Conservation (phyloP, 2,329 filamentous ascomycete species). For the Sclerotinia sclerotiorum region DNA sequence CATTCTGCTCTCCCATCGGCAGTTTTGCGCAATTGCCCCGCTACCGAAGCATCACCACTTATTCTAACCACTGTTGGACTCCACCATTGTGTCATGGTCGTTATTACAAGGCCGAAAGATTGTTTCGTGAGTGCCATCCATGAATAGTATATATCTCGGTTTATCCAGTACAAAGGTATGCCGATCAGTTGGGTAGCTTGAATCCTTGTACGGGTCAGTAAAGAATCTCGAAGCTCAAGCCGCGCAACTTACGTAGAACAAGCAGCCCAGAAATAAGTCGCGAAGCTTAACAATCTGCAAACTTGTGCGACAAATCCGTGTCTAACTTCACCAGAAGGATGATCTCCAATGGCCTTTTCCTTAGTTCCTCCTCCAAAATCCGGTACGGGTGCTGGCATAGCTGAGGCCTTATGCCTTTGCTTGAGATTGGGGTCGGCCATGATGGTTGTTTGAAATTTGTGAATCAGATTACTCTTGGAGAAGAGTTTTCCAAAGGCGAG, state of each 20-base stretch:
- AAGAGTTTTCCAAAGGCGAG: neutral
- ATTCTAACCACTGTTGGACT: conserved; percentile 80
- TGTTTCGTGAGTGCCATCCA: conserved; percentile 88
- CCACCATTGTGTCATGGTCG: conserved; percentile 82
- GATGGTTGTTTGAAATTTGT: conserved; percentile 19
- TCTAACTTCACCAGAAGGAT: conserved; percentile 41
- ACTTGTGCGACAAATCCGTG: conserved; percentile 37
- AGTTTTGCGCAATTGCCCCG: conserved; percentile 69
- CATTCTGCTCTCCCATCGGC: conserved; percentile 73
- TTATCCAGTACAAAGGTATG: conserved; percentile 71
- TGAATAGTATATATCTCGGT: conserved; percentile 75
- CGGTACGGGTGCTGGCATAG: conserved; percentile 18
- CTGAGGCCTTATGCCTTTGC: conserved; percentile 32
- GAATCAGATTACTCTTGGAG: neutral
- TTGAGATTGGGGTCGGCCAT: conserved; percentile 35
- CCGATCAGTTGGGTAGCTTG: conserved; percentile 74
- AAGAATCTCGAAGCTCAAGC: neutral
- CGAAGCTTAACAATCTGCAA: conserved; percentile 34
- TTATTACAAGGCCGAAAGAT: conserved; percentile 75
- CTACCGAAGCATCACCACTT: conserved; percentile 78
- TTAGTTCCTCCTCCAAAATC: conserved; percentile 26
- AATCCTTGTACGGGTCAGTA: conserved; percentile 50
- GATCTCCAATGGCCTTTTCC: conserved; percentile 31
- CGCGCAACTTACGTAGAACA: conserved; percentile 37
- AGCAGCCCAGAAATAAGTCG: conserved; percentile 37